phyloP scores from a whole-genome alignment of 495 filamentous ascomycete species.

The Penicillium atrosanguineum region DNA sequence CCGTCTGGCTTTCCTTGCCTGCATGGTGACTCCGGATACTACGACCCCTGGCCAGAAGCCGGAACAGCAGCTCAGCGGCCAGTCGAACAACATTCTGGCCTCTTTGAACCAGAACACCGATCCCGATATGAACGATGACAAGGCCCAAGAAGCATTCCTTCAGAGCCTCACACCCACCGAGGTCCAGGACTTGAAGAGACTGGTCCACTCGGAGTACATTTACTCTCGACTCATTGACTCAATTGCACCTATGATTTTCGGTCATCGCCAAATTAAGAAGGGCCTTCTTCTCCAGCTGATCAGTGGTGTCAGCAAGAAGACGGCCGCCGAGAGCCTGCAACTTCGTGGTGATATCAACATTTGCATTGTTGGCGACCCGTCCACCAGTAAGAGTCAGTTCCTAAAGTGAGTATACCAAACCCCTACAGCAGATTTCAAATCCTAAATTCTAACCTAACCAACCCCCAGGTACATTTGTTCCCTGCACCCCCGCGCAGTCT shows the following conservation, averaged over 20 bases:
- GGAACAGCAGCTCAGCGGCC: slow-evolving; percentile 64
- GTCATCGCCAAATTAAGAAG: slow-evolving; percentile 97
- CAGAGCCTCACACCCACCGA: slow-evolving; percentile 78
- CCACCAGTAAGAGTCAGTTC: slow-evolving; percentile 98
- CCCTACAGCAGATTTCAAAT: not conserved
- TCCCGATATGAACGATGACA: slow-evolving; percentile 69
- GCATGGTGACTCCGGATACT: slow-evolving; percentile 93
- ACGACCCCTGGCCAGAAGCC: slow-evolving; percentile 69
- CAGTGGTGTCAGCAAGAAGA: slow-evolving; percentile 81
- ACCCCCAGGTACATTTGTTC: slow-evolving; percentile 75
- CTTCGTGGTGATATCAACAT: slow-evolving; percentile 98
- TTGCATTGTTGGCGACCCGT: slow-evolving; percentile 96
- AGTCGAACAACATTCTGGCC: slow-evolving; percentile 75
- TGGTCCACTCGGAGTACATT: slow-evolving; percentile 95
- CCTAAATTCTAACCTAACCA: slow-evolving; percentile 3
- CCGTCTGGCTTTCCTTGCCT: slow-evolving; percentile 92
- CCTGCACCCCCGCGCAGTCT: slow-evolving; percentile 92
- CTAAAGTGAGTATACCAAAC: slow-evolving; percentile 60
- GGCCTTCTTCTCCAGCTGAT: slow-evolving; percentile 90
- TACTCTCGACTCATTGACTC: slow-evolving; percentile 92
- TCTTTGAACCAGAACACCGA: slow-evolving; percentile 71
- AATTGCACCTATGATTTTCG: slow-evolving; percentile 95
- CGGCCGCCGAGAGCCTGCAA: slow-evolving; percentile 85
- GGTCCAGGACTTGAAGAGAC: slow-evolving; percentile 83
- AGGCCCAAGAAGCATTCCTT: slow-evolving; percentile 84